A percentile compares a stretch with the other conserved stretches of the same genome.
phyloP scores from a whole-genome alignment of 805 yeast species.

The Metschnikowia anglica region DNA sequence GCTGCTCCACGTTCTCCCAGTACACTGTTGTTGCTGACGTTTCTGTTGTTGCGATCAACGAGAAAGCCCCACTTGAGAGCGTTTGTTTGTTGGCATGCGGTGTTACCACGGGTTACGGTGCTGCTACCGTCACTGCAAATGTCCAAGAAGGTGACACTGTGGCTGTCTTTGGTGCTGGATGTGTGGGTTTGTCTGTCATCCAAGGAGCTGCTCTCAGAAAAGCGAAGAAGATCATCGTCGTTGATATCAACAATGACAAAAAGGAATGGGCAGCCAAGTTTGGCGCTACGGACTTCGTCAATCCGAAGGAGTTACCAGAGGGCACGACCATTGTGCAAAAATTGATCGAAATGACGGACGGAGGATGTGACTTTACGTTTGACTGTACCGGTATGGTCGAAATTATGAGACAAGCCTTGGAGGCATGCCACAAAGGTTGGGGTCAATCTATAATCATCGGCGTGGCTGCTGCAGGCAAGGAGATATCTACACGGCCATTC shows the following conservation, averaged over 20 bases:
- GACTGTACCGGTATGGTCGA: constrained; percentile 97
- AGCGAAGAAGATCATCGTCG: constrained; percentile 78
- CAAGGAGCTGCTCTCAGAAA: constrained; percentile 89
- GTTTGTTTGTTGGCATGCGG: constrained; percentile 97
- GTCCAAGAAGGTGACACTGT: constrained; percentile 90
- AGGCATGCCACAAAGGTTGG: constrained; percentile 99
- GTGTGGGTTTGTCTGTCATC: constrained; percentile 93
- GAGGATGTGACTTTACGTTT: constrained; percentile 94
- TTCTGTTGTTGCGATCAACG: constrained; percentile 88
- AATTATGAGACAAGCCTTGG: constrained; percentile 95
- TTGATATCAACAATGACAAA: constrained; percentile 84
- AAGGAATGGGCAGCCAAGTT: constrained; percentile 82
- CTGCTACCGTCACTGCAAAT: constrained; percentile 90
- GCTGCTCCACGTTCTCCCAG: constrained; percentile 94
- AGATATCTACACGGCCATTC: constrained; percentile 96
- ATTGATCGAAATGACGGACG: constrained; percentile 87
- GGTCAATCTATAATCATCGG: constrained; percentile 94
- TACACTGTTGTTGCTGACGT: constrained; percentile 98
- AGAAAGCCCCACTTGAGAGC: constrained; percentile 77
- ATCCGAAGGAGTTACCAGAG: constrained; percentile 74
- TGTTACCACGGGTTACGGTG: constrained; percentile 97
- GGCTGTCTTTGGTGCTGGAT: constrained; percentile 97
- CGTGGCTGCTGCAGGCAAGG: constrained; percentile 98
- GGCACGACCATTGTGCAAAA: constrained; percentile 78
- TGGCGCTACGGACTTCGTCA: constrained; percentile 94